phyloP scores from a whole-genome alignment of 2,329 filamentous ascomycete genomes.

The Mycogone perniciosa region DNA sequence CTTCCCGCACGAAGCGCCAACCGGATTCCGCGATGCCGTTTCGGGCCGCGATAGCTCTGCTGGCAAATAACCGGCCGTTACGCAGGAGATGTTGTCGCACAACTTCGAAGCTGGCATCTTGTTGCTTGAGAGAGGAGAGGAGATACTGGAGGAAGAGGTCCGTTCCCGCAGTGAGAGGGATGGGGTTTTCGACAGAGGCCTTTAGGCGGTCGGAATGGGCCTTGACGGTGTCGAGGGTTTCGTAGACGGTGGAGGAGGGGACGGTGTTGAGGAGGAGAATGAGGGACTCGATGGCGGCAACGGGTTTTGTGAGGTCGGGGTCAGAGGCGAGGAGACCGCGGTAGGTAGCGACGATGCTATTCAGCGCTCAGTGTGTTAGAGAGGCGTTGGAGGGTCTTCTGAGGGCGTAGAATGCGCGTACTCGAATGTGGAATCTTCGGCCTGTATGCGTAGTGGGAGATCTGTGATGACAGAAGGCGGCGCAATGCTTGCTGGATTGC shows the following conservation, averaged over 20 bases:
- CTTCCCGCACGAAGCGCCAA: slow-evolving; percentile 70
- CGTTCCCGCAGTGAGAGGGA: slow-evolving; percentile 87
- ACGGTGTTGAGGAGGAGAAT: slow-evolving; percentile 78
- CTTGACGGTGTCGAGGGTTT: slow-evolving; percentile 82
- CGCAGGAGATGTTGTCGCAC: slow-evolving; percentile 76
- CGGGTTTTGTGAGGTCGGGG: slow-evolving; percentile 85
- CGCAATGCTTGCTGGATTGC: background rate
- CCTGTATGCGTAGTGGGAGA: slow-evolving; percentile 21
- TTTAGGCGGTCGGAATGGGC: slow-evolving; percentile 73
- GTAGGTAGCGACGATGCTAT: slow-evolving; percentile 53
- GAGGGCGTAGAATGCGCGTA: slow-evolving; percentile 13
- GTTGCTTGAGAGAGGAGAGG: slow-evolving; percentile 62
- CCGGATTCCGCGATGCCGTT: slow-evolving; percentile 77
- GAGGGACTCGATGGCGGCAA: slow-evolving; percentile 87
- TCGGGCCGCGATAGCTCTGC: slow-evolving; percentile 76
- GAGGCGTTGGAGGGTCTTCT: background rate
- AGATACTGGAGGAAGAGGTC: slow-evolving; percentile 95
- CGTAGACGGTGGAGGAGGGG: slow-evolving; percentile 79
- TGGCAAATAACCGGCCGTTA: slow-evolving; percentile 82
- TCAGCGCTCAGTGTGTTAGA: background rate
- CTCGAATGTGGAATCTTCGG: slow-evolving; percentile 28
- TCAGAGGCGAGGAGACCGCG: slow-evolving; percentile 54
- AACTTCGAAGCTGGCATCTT: slow-evolving; percentile 60
- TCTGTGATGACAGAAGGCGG: slow-evolving; percentile 1
- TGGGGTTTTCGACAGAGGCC: slow-evolving; percentile 73